A percentile compares a stretch with the other conserved stretches of the same genome.
phyloP scores from a whole-genome alignment of 108 stramenopile genomes.

The Bacterosira constricta region DNA sequence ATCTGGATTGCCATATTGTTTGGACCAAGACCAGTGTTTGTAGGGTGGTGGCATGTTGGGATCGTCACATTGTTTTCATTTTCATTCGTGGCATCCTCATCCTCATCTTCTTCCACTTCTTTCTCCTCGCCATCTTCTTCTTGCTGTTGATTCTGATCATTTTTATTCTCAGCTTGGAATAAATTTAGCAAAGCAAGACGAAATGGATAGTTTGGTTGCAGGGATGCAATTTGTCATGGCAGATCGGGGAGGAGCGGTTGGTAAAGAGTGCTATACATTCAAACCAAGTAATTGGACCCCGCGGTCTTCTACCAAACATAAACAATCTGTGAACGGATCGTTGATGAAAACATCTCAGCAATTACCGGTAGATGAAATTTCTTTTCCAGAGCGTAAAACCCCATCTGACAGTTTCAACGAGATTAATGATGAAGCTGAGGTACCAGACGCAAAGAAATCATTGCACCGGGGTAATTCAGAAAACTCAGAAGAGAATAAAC shows the following conservation, averaged over 20 bases:
- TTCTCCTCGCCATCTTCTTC: no score
- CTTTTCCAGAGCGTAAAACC: neutral
- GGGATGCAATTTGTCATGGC: constrained; percentile 97
- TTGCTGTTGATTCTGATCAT: no score
- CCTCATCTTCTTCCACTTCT: constrained; percentile 14
- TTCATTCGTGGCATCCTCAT: no score
- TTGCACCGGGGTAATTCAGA: neutral
- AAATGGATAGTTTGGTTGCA: constrained; percentile 93
- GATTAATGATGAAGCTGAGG: neutral
- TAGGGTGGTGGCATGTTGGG: constrained; percentile 23
- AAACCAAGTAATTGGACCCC: constrained; percentile 60
- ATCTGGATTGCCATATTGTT: constrained; percentile 33
- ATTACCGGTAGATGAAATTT: neutral
- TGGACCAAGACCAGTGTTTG: constrained; percentile 43
- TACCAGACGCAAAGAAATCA: constrained; percentile 17
- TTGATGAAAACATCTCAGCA: neutral
- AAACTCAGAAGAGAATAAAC: constrained; percentile 13
- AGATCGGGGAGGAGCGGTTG: no score
- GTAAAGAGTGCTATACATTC: constrained; percentile 97
- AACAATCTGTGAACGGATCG: neutral
- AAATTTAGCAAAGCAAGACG: constrained; percentile 90
- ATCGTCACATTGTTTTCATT: no score
- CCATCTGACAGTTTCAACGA: constrained; percentile 1
- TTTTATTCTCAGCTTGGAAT: no score
- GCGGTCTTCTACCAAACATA: neutral